These are phyloP conservation scores for Botryotinia convoluta DNA, from an alignment of 2,329 filamentous ascomycete species.

Conservation along the genomic window DNA sequence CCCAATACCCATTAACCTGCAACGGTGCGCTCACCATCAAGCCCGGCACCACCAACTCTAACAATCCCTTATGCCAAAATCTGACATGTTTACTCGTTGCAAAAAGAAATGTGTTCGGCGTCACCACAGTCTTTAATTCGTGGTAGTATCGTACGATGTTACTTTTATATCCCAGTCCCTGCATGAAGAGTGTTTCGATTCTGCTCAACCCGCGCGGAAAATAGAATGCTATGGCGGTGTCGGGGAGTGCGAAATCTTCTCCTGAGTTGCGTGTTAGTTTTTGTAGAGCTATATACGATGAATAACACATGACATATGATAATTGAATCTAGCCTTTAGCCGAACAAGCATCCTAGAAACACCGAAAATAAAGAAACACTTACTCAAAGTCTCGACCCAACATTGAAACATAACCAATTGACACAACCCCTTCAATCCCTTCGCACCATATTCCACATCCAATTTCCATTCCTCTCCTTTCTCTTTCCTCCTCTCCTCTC, in stretches of 20 bases:
- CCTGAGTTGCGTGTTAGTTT: not conserved
- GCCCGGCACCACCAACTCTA: not conserved
- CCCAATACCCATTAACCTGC: constrained; percentile 9
- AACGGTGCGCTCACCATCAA: not conserved
- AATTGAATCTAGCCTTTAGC: not conserved
- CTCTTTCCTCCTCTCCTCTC: not conserved
- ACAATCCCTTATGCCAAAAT: not conserved
- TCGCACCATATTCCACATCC: not conserved
- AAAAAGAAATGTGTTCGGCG: not conserved
- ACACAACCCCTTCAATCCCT: constrained; percentile 3
- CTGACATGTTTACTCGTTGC: not conserved
- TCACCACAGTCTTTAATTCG: not conserved
- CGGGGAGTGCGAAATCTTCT: not conserved
- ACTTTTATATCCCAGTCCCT: not conserved
- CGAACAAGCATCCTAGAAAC: not conserved
- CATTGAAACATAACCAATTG: not conserved
- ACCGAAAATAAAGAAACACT: not conserved
- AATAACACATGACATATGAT: not conserved
- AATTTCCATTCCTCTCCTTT: not conserved
- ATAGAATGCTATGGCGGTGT: not conserved
- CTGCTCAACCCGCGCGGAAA: not conserved
- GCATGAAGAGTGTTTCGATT: not conserved
- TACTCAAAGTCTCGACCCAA: not conserved
- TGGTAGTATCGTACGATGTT: not conserved
- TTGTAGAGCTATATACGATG: not conserved